Evolutionary conservation across 345 rosid genomes (phyloP).

Genomic region (Arabidopsis arenosa): DNA sequence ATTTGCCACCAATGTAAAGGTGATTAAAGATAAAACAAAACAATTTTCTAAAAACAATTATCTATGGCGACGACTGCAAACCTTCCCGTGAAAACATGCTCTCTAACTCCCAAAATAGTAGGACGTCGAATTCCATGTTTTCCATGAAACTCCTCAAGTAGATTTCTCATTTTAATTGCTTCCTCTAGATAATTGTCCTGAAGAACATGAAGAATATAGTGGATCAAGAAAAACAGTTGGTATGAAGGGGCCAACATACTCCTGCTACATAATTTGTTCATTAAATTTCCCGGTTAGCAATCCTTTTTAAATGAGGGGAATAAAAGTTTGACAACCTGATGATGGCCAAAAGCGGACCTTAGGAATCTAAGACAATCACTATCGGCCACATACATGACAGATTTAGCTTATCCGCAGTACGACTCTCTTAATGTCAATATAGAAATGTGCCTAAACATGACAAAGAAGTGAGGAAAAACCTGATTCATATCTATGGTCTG

Average conservation of each 20-base stretch:
- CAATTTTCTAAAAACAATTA: neutral
- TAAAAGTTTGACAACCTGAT: neutral
- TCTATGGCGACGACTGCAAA: slow-evolving; percentile 41
- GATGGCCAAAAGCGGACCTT: slow-evolving; percentile 27
- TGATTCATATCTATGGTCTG: slow-evolving; percentile 99
- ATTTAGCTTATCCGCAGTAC: slow-evolving; percentile 8
- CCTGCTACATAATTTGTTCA: slow-evolving; percentile 17
- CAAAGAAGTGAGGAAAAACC: slow-evolving; percentile 52
- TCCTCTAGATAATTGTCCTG: slow-evolving; percentile 98
- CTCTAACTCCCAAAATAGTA: slow-evolving; percentile 97
- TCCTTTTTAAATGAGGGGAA: slow-evolving; percentile 16
- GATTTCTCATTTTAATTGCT: slow-evolving; percentile 98
- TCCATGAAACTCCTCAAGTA: slow-evolving; percentile 87
- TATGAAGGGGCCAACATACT: slow-evolving; percentile 7
- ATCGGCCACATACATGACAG: slow-evolving; percentile 27
- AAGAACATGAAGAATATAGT: slow-evolving; percentile 34
- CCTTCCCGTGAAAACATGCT: slow-evolving; percentile 98
- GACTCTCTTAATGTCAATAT: slow-evolving; percentile 5
- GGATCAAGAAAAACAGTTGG: slow-evolving; percentile 24
- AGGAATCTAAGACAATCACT: slow-evolving; percentile 26
- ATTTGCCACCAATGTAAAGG: slow-evolving; percentile 38
- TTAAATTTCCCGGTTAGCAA: neutral
- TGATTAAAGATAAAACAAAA: slow-evolving; percentile 26
- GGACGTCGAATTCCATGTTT: slow-evolving; percentile 96
- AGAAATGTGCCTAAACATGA: slow-evolving; percentile 16